phyloP scores from a whole-genome alignment of 345 rosid species.

The Schrenkiella parvula region DNA sequence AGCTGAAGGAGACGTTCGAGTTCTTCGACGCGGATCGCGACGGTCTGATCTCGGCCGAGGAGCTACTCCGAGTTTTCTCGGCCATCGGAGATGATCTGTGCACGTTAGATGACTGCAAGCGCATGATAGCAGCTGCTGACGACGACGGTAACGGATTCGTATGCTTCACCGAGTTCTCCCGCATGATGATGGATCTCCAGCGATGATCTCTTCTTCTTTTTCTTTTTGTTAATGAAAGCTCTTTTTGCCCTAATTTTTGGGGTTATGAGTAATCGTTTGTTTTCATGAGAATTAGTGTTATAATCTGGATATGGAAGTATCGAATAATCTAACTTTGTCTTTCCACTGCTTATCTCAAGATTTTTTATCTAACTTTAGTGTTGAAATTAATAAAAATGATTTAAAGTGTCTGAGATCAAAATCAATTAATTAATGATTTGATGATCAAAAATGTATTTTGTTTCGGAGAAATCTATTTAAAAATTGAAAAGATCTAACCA shows the following conservation, averaged over 20 bases:
- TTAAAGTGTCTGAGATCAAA: background rate
- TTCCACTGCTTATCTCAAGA: background rate
- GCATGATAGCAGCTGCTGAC: conserved; percentile 77
- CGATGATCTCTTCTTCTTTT: conserved; percentile 1
- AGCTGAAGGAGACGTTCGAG: conserved; percentile 68
- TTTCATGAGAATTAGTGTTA: background rate
- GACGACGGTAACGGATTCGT: conserved; percentile 77
- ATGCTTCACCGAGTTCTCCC: conserved; percentile 73
- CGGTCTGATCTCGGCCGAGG: conserved; percentile 82
- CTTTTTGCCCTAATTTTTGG: conserved; percentile 19
- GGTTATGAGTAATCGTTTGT: conserved; percentile 16
- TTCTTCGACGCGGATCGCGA: conserved; percentile 82
- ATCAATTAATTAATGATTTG: background rate
- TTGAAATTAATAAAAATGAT: background rate
- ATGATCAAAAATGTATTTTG: background rate
- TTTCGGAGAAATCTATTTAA: background rate
- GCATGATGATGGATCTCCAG: conserved; percentile 73
- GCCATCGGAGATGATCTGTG: conserved; percentile 62
- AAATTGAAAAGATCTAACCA: background rate
- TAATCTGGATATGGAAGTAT: background rate
- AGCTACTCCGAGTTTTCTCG: conserved; percentile 44
- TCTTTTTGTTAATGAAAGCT: background rate
- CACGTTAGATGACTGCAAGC: conserved; percentile 80
- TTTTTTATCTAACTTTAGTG: background rate
- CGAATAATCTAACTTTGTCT: background rate